Evolutionary conservation across 2,329 filamentous ascomycete genomes (phyloP).

Genomic region (Venturia nashicola): DNA sequence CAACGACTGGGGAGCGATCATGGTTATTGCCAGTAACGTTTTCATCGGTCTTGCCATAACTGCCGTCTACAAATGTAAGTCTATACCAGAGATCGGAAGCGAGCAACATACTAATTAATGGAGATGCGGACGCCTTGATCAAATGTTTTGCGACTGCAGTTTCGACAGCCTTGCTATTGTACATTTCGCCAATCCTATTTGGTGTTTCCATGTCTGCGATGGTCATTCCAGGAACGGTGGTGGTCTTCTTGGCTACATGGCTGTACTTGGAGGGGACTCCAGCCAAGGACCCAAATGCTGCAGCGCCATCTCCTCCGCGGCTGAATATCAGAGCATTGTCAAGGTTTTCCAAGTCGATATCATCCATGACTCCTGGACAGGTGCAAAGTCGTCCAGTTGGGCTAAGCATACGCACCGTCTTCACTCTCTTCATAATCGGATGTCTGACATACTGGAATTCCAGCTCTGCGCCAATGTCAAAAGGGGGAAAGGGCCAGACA

Average conservation of each 20-base stretch:
- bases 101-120: background rate
- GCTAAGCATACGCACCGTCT: too few relatives aligned
- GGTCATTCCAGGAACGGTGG: conserved; percentile 19
- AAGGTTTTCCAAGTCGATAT: background rate
- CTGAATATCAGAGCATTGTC: background rate
- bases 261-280: conserved; percentile 20
- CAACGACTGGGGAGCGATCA: conserved; percentile 18
- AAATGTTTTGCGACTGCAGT: conserved; percentile 23
- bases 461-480: too few relatives aligned
- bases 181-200: conserved; percentile 21
- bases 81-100: conserved; percentile 7
- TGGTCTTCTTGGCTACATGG: conserved; percentile 22
- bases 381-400: too few relatives aligned
- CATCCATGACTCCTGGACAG: too few relatives aligned
- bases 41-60: conserved; percentile 25
- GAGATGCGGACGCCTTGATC: conserved; percentile 24
- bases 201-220: conserved; percentile 18
- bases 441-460: too few relatives aligned
- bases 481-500: too few relatives aligned
- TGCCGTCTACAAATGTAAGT: conserved; percentile 24
- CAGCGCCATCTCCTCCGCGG: background rate
- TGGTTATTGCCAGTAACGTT: conserved; percentile 23
- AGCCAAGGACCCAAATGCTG: too few relatives aligned
- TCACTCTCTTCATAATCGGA: too few relatives aligned
- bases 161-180: conserved; percentile 21